Base-by-base conservation (phyloP, 129 eudicot genomes). In the Lactuca saligna region DNA sequence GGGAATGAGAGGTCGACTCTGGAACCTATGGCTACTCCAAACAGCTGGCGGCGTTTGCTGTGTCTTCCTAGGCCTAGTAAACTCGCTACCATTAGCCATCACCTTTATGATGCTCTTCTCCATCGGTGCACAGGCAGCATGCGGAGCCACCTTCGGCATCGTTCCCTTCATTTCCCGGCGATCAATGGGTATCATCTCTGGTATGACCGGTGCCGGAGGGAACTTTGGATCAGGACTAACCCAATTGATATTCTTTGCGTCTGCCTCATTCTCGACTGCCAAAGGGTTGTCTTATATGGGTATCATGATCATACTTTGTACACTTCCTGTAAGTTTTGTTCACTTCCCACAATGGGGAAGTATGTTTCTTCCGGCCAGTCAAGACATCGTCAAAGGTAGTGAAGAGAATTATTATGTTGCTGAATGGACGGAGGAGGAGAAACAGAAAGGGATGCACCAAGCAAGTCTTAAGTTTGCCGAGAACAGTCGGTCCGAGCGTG, bases 201-300 rank as follows among this genome's bases (percentile, higher is more conserved):
- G 49, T 8, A 42, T 42, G 49, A 42, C 49, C 49, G 94, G 94
- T 1, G 94, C 94, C 0, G 94, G 94, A 0, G 94, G 94, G 4
- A 87, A 87, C 55, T 81, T 87, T 31, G 93, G 94, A 0, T 69
- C 82, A 0, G 89, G 94, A 0, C 31, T 87, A 13, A 79, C 85
- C 10, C 94, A 87, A 44, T 13, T 87, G 5, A 17, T 81, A 1
- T 87, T 87, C 69, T 87, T 87, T 79, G 72, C 89, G 0, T 72
- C 61, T 74, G 66, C 86, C 0, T 55, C 39, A 37, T 81, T 61
- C 64, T 78, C 84, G 10, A 81, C 94, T 0, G 81, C 72, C 3
- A 37, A 60, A 0, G 89, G 89, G 6, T 66, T 87, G 49, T 8
- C 49, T 42, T 42, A 42, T 3, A 42, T 42, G 49, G 49, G 49